These are phyloP conservation scores for Citrus reticulata DNA, from an alignment of 345 rosid genomes.

Conservation along the genomic window DNA sequence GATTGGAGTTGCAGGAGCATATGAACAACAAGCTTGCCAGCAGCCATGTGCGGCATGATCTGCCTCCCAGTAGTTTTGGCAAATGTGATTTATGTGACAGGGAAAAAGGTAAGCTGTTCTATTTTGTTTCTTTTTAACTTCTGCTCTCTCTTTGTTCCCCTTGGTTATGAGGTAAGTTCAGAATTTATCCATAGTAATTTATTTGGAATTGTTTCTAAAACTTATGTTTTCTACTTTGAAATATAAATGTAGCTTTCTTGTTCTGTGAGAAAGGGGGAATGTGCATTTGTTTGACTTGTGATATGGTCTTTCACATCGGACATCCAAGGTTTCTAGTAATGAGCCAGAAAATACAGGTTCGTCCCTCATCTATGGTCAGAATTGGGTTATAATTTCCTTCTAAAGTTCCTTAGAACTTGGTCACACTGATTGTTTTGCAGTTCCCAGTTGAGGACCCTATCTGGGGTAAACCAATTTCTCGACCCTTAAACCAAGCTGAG, in stretches of 20 bases:
- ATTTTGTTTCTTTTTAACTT: background rate
- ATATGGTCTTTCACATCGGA: constrained; percentile 80
- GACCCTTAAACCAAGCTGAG: constrained; percentile 31
- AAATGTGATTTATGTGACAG: constrained; percentile 83
- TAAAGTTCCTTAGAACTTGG: background rate
- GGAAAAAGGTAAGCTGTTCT: constrained; percentile 52
- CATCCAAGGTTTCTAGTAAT: constrained; percentile 63
- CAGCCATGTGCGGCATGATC: constrained; percentile 73
- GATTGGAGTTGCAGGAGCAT: constrained; percentile 55
- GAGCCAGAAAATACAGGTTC: constrained; percentile 78
- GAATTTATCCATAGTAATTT: background rate
- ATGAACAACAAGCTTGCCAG: constrained; percentile 84
- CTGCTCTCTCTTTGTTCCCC: background rate
- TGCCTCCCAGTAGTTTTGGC: constrained; percentile 60
- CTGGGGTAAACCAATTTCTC: constrained; percentile 20
- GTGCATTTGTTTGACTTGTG: constrained; percentile 84
- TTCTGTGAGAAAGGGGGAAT: constrained; percentile 85
- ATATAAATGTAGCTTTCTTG: constrained; percentile 59
- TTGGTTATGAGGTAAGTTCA: background rate
- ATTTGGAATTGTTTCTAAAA: background rate
- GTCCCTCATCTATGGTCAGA: background rate
- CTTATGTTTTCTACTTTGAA: constrained; percentile 13
- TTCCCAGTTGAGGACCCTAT: constrained; percentile 55
- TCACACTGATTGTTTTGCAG: constrained; percentile 31
- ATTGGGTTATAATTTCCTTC: background rate